Conservation (phyloP, 257 asterid species). For the Marsdenia floribunda region DNA sequence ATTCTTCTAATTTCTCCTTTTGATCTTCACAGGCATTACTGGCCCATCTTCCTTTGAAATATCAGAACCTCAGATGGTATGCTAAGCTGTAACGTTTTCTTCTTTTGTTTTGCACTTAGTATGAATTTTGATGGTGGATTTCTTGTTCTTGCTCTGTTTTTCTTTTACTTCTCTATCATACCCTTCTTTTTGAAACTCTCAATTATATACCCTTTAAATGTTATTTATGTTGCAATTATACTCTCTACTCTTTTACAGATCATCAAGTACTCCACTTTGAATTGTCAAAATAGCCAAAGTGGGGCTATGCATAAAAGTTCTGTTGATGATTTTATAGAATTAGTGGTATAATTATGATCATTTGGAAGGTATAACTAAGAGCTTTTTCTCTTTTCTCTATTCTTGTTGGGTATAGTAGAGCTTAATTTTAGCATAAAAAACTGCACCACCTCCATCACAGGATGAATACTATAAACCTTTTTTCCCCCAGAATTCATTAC, state of each 20-base stretch:
- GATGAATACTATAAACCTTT: background rate
- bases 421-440: background rate
- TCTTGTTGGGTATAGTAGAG: background rate
- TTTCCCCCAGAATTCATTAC: background rate
- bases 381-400: no score
- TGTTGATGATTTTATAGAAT: background rate
- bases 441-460: background rate
- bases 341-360: no score
- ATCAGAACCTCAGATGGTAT: slow-evolving; percentile 84
- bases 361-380: no score
- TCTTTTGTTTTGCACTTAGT: background rate
- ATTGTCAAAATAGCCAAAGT: background rate
- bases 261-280: background rate
- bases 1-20: slow-evolving; percentile 22
- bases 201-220: background rate
- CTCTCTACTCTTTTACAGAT: background rate
- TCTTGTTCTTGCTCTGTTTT: background rate
- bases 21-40: slow-evolving; percentile 65
- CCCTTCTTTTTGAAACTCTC: background rate
- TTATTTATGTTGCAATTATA: background rate
- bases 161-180: no score
- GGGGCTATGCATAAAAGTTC: background rate
- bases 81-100: slow-evolving; percentile 10
- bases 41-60: slow-evolving; percentile 71
- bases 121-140: background rate